Evolutionary conservation across 2,329 filamentous ascomycete genomes (phyloP).

Genomic region (Epichloe aotearoae): DNA sequence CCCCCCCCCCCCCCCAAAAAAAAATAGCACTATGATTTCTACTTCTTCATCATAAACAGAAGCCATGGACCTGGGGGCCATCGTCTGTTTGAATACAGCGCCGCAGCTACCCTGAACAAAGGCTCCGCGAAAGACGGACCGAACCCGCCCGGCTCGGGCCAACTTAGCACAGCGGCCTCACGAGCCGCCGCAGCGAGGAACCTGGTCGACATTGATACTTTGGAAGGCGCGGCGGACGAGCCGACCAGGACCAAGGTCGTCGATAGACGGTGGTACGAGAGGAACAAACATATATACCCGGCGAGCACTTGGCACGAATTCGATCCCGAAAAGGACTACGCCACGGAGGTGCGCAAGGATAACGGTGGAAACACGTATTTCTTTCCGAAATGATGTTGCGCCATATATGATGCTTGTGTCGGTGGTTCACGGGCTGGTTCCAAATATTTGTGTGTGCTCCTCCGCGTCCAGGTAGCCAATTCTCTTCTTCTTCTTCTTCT

Average conservation of each 20-base stretch:
- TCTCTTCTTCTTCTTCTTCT: neutral
- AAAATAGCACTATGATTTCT: conserved; percentile 82
- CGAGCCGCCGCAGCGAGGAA: conserved; percentile 24
- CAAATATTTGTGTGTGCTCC: neutral
- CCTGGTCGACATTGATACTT: conserved; percentile 36
- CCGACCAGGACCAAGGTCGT: conserved; percentile 82
- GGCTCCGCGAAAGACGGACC: neutral
- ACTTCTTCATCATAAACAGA: conserved; percentile 91
- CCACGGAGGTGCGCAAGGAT: conserved; percentile 65
- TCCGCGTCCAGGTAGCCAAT: neutral
- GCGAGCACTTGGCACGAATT: conserved; percentile 94
- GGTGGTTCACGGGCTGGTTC: neutral
- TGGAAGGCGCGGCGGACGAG: conserved; percentile 69
- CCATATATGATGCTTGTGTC: neutral
- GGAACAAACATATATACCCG: conserved; percentile 96
- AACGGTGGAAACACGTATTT: conserved; percentile 88
- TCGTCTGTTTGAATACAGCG: conserved; percentile 63
- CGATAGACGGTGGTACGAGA: conserved; percentile 91
- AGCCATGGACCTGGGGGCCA: conserved; percentile 58
- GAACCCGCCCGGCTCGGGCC: conserved; percentile 8
- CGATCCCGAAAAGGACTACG: conserved; percentile 78
- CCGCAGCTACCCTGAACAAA: conserved; percentile 28
- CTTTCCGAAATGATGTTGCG: conserved; percentile 38
- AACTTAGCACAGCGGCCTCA: conserved; percentile 19
- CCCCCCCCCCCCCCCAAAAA: neutral